phyloP scores from a whole-genome alignment of 495 filamentous ascomycete genomes.

The Hypoxylon intermedium region DNA sequence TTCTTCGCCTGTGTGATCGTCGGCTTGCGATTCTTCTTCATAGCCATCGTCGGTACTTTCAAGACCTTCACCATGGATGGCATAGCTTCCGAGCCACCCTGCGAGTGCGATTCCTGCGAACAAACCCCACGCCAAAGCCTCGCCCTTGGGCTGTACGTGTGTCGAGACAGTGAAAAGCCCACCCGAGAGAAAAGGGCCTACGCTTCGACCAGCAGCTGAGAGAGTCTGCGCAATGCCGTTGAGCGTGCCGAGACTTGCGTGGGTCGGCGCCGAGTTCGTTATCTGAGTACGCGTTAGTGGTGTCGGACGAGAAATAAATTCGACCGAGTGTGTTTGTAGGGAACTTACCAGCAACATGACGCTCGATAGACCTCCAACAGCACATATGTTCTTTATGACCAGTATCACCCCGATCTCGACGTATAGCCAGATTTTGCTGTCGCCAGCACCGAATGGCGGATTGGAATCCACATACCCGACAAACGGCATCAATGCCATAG shows the following conservation, averaged over 20 bases:
- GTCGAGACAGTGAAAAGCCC: constrained; percentile 78
- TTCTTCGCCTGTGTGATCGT: constrained; percentile 26
- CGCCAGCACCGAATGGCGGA: constrained; percentile 53
- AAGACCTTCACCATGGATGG: constrained; percentile 70
- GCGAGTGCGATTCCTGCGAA: constrained; percentile 80
- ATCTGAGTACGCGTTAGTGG: constrained; percentile 61
- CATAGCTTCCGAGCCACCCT: constrained; percentile 77
- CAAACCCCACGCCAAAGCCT: constrained; percentile 79
- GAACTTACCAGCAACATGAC: constrained; percentile 79
- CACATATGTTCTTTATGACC: constrained; percentile 84
- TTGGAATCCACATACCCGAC: constrained; percentile 74
- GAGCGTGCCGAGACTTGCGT: constrained; percentile 84
- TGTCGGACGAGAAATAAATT: not conserved
- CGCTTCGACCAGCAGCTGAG: constrained; percentile 85
- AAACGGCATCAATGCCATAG: constrained; percentile 88
- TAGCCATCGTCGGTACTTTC: constrained; percentile 56
- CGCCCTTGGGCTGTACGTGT: constrained; percentile 77
- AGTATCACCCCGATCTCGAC: constrained; percentile 78
- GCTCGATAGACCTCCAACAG: constrained; percentile 88
- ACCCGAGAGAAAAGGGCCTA: constrained; percentile 88
- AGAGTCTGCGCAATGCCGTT: constrained; percentile 96
- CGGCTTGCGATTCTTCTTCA: constrained; percentile 36
- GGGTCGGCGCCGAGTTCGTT: constrained; percentile 88
- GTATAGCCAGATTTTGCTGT: constrained; percentile 70
- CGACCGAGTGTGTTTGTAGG: not conserved